These are phyloP conservation scores for Raphidocelis subcapitata DNA, from an alignment of 139 green algal genomes.

Conservation along the genomic window DNA sequence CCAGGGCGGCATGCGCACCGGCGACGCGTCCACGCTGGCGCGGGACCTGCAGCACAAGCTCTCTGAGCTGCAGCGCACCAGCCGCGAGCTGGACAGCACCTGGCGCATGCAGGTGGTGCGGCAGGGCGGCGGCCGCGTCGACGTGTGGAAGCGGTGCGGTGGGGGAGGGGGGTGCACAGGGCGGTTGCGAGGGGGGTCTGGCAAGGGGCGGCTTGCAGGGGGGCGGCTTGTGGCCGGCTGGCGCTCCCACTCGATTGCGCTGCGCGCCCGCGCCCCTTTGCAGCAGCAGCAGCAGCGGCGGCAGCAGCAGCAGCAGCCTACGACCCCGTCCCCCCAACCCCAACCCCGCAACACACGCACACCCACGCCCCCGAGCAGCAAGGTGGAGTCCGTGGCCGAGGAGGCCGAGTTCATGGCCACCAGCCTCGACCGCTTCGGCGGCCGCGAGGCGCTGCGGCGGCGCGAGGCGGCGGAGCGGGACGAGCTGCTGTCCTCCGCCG, in stretches of 20 bases:
- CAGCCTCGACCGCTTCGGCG: conserved; percentile 41
- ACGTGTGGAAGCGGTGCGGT: conserved; percentile 74
- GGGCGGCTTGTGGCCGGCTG: background rate
- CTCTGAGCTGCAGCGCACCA: conserved; percentile 68
- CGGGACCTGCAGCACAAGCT: conserved; percentile 58
- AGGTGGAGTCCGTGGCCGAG: conserved; percentile 83
- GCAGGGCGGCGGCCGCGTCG: conserved; percentile 50
- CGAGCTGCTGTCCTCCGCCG: conserved; percentile 66
- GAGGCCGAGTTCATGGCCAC: conserved; percentile 61
- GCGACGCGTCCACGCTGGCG: conserved; percentile 31
- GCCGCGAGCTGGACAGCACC: conserved; percentile 69
- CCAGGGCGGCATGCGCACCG: conserved; percentile 8
- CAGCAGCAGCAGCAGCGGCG: background rate
- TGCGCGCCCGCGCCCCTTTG: background rate
- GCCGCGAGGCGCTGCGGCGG: conserved; percentile 27
- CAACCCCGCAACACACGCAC: background rate
- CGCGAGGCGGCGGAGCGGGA: conserved; percentile 54
- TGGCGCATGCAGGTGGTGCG: conserved; percentile 83
- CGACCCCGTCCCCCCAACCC: background rate
- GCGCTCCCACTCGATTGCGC: background rate
- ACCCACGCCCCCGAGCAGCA: conserved; percentile 40
- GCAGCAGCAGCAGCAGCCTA: too few species aligned
- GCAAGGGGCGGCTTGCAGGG: too few species aligned
- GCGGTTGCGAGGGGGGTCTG: background rate
- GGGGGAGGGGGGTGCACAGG: too few species aligned